Evolutionary conservation across 805 yeast genomes (phyloP).

Genomic region (Ogataea henricii): DNA sequence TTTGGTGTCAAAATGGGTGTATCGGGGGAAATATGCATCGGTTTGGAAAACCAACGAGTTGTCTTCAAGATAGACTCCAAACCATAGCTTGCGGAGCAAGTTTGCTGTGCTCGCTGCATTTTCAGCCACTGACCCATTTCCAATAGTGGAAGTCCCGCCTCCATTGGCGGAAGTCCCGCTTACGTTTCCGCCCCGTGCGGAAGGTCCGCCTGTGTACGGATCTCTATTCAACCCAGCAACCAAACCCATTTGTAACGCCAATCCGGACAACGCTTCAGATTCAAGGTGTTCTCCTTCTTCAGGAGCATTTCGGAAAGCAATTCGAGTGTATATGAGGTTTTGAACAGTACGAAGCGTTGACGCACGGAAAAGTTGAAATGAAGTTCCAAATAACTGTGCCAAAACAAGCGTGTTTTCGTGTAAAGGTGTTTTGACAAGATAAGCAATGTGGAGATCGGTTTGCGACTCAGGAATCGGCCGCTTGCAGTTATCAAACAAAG

Average conservation of each 20-base stretch:
- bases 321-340: slow-evolving; percentile 41
- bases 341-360: slow-evolving; percentile 46
- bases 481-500: slow-evolving; percentile 33
- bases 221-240: slow-evolving; percentile 52
- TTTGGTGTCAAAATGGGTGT: slow-evolving; percentile 45
- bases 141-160: not conserved
- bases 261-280: slow-evolving; percentile 39
- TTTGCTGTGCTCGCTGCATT: slow-evolving; percentile 28
- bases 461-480: slow-evolving; percentile 30
- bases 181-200: not conserved
- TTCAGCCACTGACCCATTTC: not conserved
- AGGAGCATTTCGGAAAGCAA: slow-evolving; percentile 46
- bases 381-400: slow-evolving; percentile 42
- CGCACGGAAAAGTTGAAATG: slow-evolving; percentile 41
- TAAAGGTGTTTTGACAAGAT: slow-evolving; percentile 42
- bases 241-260: slow-evolving; percentile 46
- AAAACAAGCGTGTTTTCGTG: slow-evolving; percentile 38
- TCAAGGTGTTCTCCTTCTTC: slow-evolving; percentile 48
- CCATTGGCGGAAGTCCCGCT: not conserved
- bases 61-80: slow-evolving; percentile 44
- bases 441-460: slow-evolving; percentile 33
- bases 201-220: slow-evolving; percentile 31
- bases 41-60: slow-evolving; percentile 43
- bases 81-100: slow-evolving; percentile 63
- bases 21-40: slow-evolving; percentile 30